Percentiles rank a stretch among this genome's conserved stretches.
Conservation (phyloP, 768 basidiomycete species). For the Naganishia vaughanmartiniae region DNA sequence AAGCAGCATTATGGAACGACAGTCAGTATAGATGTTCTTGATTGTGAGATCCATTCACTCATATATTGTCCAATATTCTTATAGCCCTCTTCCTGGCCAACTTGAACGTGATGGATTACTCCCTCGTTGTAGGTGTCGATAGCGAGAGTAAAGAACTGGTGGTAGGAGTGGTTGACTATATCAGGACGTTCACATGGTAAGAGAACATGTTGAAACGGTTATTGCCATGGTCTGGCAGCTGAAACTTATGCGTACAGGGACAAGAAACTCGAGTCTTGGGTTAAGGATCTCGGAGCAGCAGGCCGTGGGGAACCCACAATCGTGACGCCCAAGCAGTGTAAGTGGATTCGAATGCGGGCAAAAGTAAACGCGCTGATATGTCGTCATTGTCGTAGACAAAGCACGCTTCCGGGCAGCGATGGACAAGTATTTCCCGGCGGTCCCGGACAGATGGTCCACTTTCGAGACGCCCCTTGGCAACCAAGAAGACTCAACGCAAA, state of each 20-base stretch:
- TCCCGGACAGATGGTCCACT: slow-evolving; percentile 49
- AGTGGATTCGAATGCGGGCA: slow-evolving; percentile 41
- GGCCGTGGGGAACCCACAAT: slow-evolving; percentile 91
- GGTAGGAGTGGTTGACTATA: slow-evolving; percentile 85
- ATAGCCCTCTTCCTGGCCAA: slow-evolving; percentile 79
- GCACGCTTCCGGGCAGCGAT: slow-evolving; percentile 49
- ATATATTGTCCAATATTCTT: neutral
- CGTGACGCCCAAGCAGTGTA: slow-evolving; percentile 91
- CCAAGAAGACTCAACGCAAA: slow-evolving; percentile 25
- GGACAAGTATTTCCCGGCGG: slow-evolving; percentile 52
- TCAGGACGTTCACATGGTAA: slow-evolving; percentile 54
- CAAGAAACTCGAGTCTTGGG: slow-evolving; percentile 97
- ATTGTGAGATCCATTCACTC: neutral
- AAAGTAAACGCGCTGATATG: neutral
- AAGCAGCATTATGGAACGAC: slow-evolving; percentile 88
- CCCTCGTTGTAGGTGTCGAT: slow-evolving; percentile 92
- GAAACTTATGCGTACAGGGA: slow-evolving; percentile 62
- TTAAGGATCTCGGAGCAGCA: slow-evolving; percentile 83
- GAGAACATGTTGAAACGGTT: neutral
- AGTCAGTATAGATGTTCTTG: slow-evolving; percentile 51
- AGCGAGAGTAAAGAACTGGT: slow-evolving; percentile 83
- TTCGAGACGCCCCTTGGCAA: neutral
- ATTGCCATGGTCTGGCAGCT: neutral
- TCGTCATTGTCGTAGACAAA: slow-evolving; percentile 39
- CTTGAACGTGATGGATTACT: slow-evolving; percentile 91